Evolutionary conservation across 1,284 basidiomycete genomes (phyloP).

Genomic region (Rhizopogon parksii): DNA sequence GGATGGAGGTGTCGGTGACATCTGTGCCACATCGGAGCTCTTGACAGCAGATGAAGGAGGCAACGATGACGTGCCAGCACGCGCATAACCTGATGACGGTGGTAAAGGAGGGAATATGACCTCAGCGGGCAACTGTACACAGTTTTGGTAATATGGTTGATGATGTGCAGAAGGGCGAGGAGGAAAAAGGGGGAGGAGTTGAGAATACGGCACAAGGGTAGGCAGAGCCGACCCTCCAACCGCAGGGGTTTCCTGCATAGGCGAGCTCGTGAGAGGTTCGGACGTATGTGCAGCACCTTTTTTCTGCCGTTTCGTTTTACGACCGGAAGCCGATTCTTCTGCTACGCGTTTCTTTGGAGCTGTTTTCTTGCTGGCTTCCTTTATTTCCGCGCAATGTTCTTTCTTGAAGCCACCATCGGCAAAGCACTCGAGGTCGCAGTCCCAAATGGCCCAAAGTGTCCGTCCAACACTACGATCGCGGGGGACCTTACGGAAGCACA

Average conservation of each 20-base stretch:
- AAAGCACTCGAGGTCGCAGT: conserved; percentile 66
- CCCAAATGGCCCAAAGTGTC: conserved; percentile 72
- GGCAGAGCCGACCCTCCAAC: conserved; percentile 17
- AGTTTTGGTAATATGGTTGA: conserved; percentile 62
- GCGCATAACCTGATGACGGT: conserved; percentile 40
- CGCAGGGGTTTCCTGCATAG: conserved; percentile 8
- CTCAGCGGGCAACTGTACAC: conserved; percentile 45
- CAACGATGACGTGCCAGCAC: conserved; percentile 15
- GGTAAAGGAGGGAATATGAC: conserved; percentile 66
- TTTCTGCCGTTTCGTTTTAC: conserved; percentile 46
- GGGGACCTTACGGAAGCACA: conserved; percentile 67
- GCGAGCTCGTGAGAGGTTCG: conserved; percentile 17
- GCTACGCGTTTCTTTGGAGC: conserved; percentile 31
- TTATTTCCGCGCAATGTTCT: conserved; percentile 59
- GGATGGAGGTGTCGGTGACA: conserved; percentile 23
- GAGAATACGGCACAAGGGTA: conserved; percentile 31
- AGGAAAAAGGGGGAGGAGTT: conserved; percentile 47
- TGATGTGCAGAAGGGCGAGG: conserved; percentile 56
- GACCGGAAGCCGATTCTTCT: conserved; percentile 30
- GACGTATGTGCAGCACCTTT: conserved; percentile 21
- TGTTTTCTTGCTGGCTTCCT: conserved; percentile 34
- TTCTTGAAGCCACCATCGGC: conserved; percentile 66
- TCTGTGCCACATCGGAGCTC: conserved; percentile 17
- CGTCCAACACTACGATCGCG: conserved; percentile 62
- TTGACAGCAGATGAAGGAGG: conserved; percentile 25